These are phyloP conservation scores for Cutaneotrichosporon cavernicola DNA, from an alignment of 1,284 basidiomycete genomes.

Conservation along the genomic window DNA sequence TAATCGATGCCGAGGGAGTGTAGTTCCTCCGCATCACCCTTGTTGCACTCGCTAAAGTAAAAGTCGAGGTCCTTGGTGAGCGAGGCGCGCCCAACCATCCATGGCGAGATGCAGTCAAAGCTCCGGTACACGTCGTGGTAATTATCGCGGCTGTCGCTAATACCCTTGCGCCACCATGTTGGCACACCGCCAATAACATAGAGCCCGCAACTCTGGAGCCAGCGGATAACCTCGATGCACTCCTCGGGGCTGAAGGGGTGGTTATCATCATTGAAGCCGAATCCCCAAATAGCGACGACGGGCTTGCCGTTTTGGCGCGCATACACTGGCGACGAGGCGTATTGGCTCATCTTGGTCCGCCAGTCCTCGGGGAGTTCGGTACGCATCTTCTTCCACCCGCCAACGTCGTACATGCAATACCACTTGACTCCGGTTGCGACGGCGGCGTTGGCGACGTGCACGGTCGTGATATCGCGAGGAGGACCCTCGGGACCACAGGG, in stretches of 20 bases:
- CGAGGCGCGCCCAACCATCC: conserved; percentile 27
- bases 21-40: conserved; percentile 15
- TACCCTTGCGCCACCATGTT: conserved; percentile 23
- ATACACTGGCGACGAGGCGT: conserved; percentile 15
- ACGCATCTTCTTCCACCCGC: conserved; percentile 21
- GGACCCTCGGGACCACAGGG: conserved; percentile 24
- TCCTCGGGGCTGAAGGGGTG: conserved; percentile 13
- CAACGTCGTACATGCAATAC: conserved; percentile 28
- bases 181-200: conserved; percentile 28
- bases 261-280: conserved; percentile 25
- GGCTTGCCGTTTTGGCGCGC: conserved; percentile 25
- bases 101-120: conserved; percentile 25
- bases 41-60: conserved; percentile 17
- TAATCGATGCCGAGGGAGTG: conserved; percentile 19
- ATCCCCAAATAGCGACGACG: conserved; percentile 28
- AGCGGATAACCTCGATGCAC: conserved; percentile 23
- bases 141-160: conserved; percentile 19
- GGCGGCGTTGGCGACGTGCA: conserved; percentile 17
- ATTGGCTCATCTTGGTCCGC: conserved; percentile 18
- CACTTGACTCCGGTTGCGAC: conserved; percentile 20
- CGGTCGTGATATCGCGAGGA: conserved; percentile 19
- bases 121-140: conserved; percentile 21
- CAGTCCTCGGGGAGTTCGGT: conserved; percentile 23
- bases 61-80: conserved; percentile 19
- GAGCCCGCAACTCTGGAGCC: conserved; percentile 19